Evolutionary conservation across 257 asterid genomes (phyloP), one percentile per base, ranked within the genome.

Genomic region (Nicotiana sylvestris): DNA sequence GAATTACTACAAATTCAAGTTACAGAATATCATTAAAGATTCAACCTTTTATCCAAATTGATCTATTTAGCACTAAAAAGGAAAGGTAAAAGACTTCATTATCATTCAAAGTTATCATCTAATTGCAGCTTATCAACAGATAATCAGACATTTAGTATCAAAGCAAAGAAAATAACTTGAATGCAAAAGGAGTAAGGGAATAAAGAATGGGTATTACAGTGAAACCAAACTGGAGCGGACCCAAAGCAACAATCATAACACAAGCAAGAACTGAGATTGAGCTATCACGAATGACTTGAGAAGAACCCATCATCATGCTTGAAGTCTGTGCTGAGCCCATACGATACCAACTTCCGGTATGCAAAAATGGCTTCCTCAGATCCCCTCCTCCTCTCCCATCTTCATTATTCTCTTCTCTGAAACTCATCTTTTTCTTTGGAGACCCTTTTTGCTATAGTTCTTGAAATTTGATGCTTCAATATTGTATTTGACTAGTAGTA

Each of bases 271-370:
- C 98, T 5, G 98, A 95, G 81, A 95, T 84, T 32, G 98, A 92
- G 80, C 91, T 90, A 70, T 93, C 98, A 85, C 92, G 86, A 6
- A 95, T 92, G 10, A 84, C 93, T 88, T 92, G 97, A 82, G 98
- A 77, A 29, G 98, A 93, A 15, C 96, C 90, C 96, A 90, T 88
- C 92, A 89, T 81, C 92, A 89, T 81, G 80, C 98, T 93, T 0
- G 98, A 95, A 15, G 80, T 76, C 49, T 93, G 97, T 80, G 92
- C 86, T 46, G 98, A 95, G 4, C 98, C 91, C 98, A 95, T 93
- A 13, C 97, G 86, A 53, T 95, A 95, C 98, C 98, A 95, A 85
- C 98, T 95, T 83, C 98, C 98, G 1, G 98, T 95, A 37, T 95
- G 97, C 81, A 95, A 84, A 86, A 95, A 93, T 58, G 98, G 98